phyloP scores from a whole-genome alignment of 2,329 filamentous ascomycete genomes.

The Scedosporium boydii region DNA sequence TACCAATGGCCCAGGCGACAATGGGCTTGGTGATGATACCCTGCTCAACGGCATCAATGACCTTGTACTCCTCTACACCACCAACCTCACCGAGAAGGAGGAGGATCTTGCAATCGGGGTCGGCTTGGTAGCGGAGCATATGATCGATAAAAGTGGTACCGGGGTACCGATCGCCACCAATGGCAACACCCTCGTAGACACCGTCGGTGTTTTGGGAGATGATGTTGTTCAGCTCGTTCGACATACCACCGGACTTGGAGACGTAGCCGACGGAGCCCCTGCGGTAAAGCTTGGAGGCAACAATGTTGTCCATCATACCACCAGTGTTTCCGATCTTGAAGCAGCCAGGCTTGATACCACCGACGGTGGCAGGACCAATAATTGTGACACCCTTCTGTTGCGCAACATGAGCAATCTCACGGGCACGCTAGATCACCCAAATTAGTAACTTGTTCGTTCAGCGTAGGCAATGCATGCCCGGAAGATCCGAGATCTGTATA shows the following conservation, averaged over 20 bases:
- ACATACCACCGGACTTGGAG: conserved; percentile 99
- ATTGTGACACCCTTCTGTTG: conserved; percentile 99
- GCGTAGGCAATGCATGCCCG: not conserved
- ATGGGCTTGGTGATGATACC: conserved; percentile 96
- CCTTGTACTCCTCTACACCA: conserved; percentile 99
- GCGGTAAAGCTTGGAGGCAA: conserved; percentile 99
- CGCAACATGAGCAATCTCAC: conserved; percentile 94
- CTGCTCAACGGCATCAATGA: conserved; percentile 94
- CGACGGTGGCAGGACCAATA: conserved; percentile 94
- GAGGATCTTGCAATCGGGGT: conserved; percentile 96
- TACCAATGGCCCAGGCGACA: conserved; percentile 98
- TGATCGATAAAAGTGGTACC: conserved; percentile 99
- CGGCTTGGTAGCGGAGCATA: conserved; percentile 88
- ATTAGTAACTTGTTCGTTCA: not conserved
- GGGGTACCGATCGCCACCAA: conserved; percentile 97
- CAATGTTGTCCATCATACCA: conserved; percentile 99
- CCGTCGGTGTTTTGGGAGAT: conserved; percentile 92
- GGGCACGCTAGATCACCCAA: conserved; percentile 58
- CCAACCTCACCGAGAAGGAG: conserved; percentile 94
- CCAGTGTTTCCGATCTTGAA: conserved; percentile 99
- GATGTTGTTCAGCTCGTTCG: conserved; percentile 99
- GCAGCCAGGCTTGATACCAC: conserved; percentile 97
- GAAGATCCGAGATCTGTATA: not conserved
- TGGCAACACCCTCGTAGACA: conserved; percentile 98
- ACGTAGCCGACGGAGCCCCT: conserved; percentile 98